Conservation (phyloP, 2,329 filamentous ascomycete species). For the Arthrinium puccinioides region DNA sequence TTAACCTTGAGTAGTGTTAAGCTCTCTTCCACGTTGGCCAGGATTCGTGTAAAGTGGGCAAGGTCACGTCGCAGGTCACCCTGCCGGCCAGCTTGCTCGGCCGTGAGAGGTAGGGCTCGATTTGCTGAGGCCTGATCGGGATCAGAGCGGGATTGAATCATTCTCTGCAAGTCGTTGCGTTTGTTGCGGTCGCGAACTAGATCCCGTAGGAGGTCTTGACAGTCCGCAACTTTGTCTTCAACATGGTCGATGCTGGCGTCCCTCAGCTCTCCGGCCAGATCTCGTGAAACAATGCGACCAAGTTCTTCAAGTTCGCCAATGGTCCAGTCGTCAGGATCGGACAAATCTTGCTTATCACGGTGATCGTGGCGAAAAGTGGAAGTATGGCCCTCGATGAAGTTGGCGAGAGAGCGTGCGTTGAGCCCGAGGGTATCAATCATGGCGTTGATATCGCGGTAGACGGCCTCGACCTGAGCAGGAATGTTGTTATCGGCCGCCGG, state of each 20-base stretch:
- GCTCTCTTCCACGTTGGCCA: slow-evolving; percentile 74
- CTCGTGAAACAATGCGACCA: slow-evolving; percentile 52
- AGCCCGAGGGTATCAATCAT: slow-evolving; percentile 93
- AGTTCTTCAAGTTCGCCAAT: slow-evolving; percentile 70
- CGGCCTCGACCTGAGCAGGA: slow-evolving; percentile 55
- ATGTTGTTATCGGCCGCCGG: slow-evolving; percentile 49
- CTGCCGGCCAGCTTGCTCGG: slow-evolving; percentile 78
- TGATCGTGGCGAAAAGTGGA: slow-evolving; percentile 39
- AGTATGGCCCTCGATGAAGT: slow-evolving; percentile 61
- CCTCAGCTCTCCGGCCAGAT: slow-evolving; percentile 59
- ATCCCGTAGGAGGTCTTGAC: slow-evolving; percentile 62
- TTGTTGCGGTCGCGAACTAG: slow-evolving; percentile 66
- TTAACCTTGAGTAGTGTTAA: slow-evolving; percentile 73
- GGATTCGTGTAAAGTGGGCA: slow-evolving; percentile 62
- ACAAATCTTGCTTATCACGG: slow-evolving; percentile 61
- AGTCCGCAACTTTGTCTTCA: slow-evolving; percentile 59
- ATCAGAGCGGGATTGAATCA: slow-evolving; percentile 64
- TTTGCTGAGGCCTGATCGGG: slow-evolving; percentile 58
- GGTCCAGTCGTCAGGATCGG: slow-evolving; percentile 61
- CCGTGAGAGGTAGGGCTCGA: slow-evolving; percentile 67
- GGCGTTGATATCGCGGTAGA: slow-evolving; percentile 77
- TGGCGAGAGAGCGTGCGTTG: slow-evolving; percentile 62
- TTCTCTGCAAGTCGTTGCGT: slow-evolving; percentile 69
- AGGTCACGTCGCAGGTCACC: slow-evolving; percentile 74
- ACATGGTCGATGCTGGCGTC: slow-evolving; percentile 62